phyloP scores from a whole-genome alignment of 345 rosid species.

The Iberis pinnata region DNA sequence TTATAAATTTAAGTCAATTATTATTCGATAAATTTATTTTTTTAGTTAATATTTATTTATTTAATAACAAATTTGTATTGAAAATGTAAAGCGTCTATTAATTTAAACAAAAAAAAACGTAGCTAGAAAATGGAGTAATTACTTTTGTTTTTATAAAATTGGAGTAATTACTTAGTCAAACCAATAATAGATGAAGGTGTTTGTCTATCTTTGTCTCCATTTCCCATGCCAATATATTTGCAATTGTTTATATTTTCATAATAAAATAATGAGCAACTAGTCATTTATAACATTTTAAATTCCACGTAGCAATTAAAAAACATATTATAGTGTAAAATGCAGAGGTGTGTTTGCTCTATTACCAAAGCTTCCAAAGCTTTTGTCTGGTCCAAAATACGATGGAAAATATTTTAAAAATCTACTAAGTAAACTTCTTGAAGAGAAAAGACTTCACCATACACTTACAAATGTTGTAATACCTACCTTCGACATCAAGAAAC shows the following conservation, averaged over 20 bases:
- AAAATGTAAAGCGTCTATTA: too few species aligned
- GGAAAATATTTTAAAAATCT: slow-evolving; percentile 49
- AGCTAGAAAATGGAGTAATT: too few species aligned
- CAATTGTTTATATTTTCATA: too few species aligned
- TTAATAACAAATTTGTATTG: too few species aligned
- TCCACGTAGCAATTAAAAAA: slow-evolving; percentile 8
- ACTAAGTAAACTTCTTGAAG: slow-evolving; percentile 29
- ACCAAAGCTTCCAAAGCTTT: slow-evolving; percentile 33
- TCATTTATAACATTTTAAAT: neutral
- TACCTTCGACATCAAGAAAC: slow-evolving; percentile 60
- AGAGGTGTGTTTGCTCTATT: slow-evolving; percentile 34
- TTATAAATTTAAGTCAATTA: too few species aligned
- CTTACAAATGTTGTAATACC: slow-evolving; percentile 61
- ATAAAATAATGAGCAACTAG: neutral
- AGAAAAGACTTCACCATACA: slow-evolving; percentile 45
- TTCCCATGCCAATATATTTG: neutral
- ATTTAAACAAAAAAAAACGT: too few species aligned
- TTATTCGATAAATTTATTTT: too few species aligned
- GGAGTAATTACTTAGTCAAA: too few species aligned
- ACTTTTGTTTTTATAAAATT: too few species aligned
- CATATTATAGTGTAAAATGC: slow-evolving; percentile 10
- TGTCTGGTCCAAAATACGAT: slow-evolving; percentile 58
- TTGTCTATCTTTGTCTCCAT: too few species aligned
- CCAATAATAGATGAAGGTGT: too few species aligned
- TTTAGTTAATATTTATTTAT: too few species aligned